Conservation (phyloP, 345 rosid genomes). For the Dimocarpus longan region DNA sequence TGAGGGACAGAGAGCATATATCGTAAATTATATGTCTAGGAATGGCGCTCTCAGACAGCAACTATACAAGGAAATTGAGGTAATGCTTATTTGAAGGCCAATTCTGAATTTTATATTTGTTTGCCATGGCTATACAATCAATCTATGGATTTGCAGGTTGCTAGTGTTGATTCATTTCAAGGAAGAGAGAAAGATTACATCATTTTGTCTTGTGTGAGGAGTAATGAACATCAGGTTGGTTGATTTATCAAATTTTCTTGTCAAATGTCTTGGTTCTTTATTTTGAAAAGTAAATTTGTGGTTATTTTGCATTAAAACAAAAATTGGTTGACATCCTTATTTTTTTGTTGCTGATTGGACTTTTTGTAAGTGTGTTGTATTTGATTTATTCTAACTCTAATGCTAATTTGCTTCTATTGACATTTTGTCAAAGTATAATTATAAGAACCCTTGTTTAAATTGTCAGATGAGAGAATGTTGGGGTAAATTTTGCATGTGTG, state of each 20-base stretch:
- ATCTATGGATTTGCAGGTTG: constrained; percentile 54
- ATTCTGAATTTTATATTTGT: constrained; percentile 9
- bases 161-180: constrained; percentile 99
- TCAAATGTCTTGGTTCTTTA: neutral
- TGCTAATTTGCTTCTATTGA: neutral
- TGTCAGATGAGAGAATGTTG: neutral
- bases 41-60: constrained; percentile 98
- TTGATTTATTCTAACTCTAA: neutral
- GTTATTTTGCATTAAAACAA: neutral
- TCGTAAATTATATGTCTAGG: constrained; percentile 97
- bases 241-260: constrained; percentile 2
- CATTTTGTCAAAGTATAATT: neutral
- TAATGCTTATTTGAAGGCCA: constrained; percentile 24
- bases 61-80: constrained; percentile 99
- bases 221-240: constrained; percentile 99
- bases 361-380: neutral
- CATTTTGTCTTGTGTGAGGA: constrained; percentile 97
- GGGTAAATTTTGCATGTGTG: neutral
- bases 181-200: constrained; percentile 99
- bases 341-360: neutral
- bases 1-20: constrained; percentile 98
- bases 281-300: neutral
- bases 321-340: neutral
- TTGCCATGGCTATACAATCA: constrained; percentile 13
- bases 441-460: neutral